Evolutionary conservation across 345 rosid species (phyloP), one percentile per base, ranked within the genome.

Genomic region (Syzygium oleosum): DNA sequence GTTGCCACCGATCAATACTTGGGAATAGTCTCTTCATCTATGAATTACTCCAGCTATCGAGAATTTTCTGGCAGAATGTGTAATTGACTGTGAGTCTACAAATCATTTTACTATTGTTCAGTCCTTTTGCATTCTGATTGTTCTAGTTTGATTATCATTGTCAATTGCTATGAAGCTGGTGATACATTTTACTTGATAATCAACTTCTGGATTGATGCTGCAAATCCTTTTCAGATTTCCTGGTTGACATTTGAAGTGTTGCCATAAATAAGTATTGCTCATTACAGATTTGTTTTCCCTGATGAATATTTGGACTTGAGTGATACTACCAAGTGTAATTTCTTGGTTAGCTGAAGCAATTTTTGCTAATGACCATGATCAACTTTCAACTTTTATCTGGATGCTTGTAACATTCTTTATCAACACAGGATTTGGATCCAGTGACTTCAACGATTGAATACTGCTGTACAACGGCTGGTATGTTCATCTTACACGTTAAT

Each of bases 391-490:
- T 84, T 84, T 0, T 84, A 2, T 27, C 61, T 53, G 56, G 87
- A 59, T 1, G 2, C 51, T 56, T 85, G 41, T 61, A 86, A 51
- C 23, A 2, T 63, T 61, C 84, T 86, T 46, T 65, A 13, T 88
- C 54, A 87, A 59, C 73, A 83, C 93, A 98, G 98, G 95, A 92
- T 91, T 89, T 92, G 92, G 98, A 95, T 91, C 96, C 97, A 53
- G 90, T 88, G 90, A 98, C 98, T 85, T 94, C 98, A 85, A 87
- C 91, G 12, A 96, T 96, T 84, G 97, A 96, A 65, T 98, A 96
- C 89, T 91, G 90, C 68, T 96, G 98, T 90, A 89, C 96, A 63
- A 96, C 99, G 84, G 99, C 99, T 86, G 99, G 99, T 98, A 92
- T 90, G 73, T 78, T 80, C 86, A 84, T 84, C 85, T 85, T 54